phyloP scores from a whole-genome alignment of 495 filamentous ascomycete species.

The Hyaloscypha bicolor region DNA sequence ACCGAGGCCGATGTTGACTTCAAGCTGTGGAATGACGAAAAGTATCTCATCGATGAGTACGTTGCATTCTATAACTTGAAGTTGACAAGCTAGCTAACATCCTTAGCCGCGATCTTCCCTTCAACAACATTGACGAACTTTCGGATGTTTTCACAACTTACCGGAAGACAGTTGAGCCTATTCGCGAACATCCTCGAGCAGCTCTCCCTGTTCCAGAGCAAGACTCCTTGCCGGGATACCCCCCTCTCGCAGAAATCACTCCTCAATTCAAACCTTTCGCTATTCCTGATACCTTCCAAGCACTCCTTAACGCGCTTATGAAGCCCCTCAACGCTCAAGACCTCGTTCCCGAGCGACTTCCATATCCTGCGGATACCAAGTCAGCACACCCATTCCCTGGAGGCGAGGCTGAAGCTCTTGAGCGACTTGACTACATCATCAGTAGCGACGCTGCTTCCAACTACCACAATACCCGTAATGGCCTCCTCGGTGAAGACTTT shows the following conservation, averaged over 20 bases:
- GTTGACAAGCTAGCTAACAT: not conserved
- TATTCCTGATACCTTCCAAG: constrained; percentile 54
- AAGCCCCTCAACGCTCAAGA: constrained; percentile 50
- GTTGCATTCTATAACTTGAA: constrained; percentile 31
- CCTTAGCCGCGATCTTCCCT: constrained; percentile 57
- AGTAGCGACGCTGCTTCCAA: constrained; percentile 53
- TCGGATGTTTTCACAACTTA: constrained; percentile 71
- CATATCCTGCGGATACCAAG: constrained; percentile 45
- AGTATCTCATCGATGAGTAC: constrained; percentile 75
- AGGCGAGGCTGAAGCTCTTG: constrained; percentile 58
- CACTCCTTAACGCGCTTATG: constrained; percentile 52
- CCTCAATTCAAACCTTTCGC: constrained; percentile 58
- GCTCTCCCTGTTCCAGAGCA: constrained; percentile 46
- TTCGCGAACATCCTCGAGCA: constrained; percentile 58
- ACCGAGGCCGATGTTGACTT: constrained; percentile 52
- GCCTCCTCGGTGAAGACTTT: constrained; percentile 65
- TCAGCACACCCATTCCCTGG: constrained; percentile 68
- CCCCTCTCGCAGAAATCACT: constrained; percentile 47
- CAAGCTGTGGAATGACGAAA: constrained; percentile 66
- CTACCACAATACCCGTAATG: constrained; percentile 72
- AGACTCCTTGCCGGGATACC: constrained; percentile 53
- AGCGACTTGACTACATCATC: constrained; percentile 60
- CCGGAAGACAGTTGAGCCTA: constrained; percentile 65
- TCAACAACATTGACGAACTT: constrained; percentile 50
- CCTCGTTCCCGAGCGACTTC: constrained; percentile 42